phyloP scores from a whole-genome alignment of 768 basidiomycete species.

The Thelephora ganbajun region DNA sequence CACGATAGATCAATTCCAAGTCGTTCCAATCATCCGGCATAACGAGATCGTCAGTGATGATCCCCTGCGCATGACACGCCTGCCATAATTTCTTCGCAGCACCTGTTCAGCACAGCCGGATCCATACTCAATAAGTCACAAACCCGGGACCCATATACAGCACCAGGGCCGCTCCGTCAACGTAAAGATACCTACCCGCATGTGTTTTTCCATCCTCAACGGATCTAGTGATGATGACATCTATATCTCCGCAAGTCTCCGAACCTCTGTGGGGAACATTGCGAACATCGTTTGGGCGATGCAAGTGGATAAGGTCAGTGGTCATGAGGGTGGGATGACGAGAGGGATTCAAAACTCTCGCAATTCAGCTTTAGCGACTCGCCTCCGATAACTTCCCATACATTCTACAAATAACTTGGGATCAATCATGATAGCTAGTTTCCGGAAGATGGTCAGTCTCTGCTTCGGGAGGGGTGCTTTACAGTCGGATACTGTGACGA shows the following conservation, averaged over 20 bases:
- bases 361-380: no score
- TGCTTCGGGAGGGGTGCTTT: no score
- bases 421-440: slow-evolving; percentile 56
- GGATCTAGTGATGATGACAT: slow-evolving; percentile 73
- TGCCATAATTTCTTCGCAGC: neutral
- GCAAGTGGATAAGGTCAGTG: neutral
- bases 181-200: slow-evolving; percentile 28
- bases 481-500: neutral
- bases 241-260: slow-evolving; percentile 79
- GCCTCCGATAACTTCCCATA: slow-evolving; percentile 87
- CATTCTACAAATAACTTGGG: slow-evolving; percentile 61
- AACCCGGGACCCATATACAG: neutral
- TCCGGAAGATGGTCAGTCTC: no score
- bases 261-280: slow-evolving; percentile 44
- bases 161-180: neutral
- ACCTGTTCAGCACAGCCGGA: neutral
- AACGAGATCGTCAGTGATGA: slow-evolving; percentile 73
- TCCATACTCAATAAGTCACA: neutral
- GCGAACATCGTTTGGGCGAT: neutral
- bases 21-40: slow-evolving; percentile 52
- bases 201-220: slow-evolving; percentile 64
- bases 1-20: slow-evolving; percentile 71
- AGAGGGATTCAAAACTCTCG: slow-evolving; percentile 1
- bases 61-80: slow-evolving; percentile 20
- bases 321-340: neutral